Base-by-base conservation (phyloP, 345 rosid genomes). In the Microthlaspi erraticum region DNA sequence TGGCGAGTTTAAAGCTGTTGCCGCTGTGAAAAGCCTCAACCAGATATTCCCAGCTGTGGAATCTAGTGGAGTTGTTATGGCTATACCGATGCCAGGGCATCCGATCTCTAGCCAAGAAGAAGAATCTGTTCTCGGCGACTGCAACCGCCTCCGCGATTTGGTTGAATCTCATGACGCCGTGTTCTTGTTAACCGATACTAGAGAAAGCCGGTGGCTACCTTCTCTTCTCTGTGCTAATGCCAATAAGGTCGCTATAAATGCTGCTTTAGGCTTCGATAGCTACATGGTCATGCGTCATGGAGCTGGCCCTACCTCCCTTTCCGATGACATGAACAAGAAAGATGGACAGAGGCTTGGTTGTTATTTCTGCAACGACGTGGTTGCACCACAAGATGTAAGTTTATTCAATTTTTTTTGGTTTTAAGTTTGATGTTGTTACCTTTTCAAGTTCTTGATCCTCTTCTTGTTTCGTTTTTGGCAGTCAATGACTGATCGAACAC, bases 161-260 rank as follows among this genome's bases (percentile, higher is more conserved):
- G 80, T 94, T 64, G 85, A 81, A 55, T 89, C 96, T 65, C 96
- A 89, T 57, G 98, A 94, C 81, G 93, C 84, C 6, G 77, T 91
- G 84, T 94, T 94, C 81, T 79, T 94, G 71, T 81, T 94, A 86
- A 94, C 97, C 8, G 98, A 94, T 85, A 94, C 99, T 17, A 85
- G 99, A 85, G 99, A 91, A 83, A 94, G 99, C 83, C 81, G 97
- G 43, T 94, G 98, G 96, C 91, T 94, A 20, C 99, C 99, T 36
- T 79, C 92, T 0, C 87, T 89, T 56, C 83, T 94, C 42, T 88
- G 90, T 72, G 93, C 99, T 72, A 81, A 79, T 77, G 78, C 82
- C 66, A 86, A 84, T 68, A 94, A 94, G 99, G 99, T 89, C 10
- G 79, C 97, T 13, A 88, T 91, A 61, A 91, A 88, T 20, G 86